phyloP scores from a whole-genome alignment of 2,329 filamentous ascomycete genomes.

The Cercospora zeae-maydis region DNA sequence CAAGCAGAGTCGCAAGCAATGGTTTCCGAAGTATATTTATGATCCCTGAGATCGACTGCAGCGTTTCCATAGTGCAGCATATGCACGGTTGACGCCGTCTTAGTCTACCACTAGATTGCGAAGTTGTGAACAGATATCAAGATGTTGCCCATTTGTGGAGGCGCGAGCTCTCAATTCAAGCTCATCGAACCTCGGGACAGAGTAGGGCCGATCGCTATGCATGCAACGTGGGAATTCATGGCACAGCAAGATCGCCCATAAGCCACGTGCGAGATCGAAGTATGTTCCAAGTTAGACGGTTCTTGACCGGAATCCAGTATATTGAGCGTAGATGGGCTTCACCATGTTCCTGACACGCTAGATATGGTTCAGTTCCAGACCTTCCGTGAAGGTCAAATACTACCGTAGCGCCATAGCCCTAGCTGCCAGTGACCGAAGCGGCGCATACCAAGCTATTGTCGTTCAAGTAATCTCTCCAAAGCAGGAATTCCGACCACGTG shows the following conservation, averaged over 20 bases:
- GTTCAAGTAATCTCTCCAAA: neutral
- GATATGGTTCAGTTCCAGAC: no score
- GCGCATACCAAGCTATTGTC: neutral
- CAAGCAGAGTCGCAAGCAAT: no score
- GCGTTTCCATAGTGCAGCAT: no score
- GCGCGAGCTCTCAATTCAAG: neutral
- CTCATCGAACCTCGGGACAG: neutral
- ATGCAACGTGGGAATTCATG: neutral
- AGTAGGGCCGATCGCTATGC: neutral
- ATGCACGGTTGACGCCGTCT: no score
- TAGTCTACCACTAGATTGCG: no score
- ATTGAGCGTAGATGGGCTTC: neutral
- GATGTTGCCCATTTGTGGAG: no score
- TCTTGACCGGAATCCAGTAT: neutral
- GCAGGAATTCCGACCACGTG: neutral
- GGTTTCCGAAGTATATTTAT: no score
- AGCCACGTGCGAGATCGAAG: neutral
- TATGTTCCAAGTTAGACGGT: neutral
- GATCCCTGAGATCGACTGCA: no score
- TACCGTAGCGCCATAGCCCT: neutral
- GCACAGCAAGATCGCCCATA: neutral
- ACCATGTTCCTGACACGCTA: neutral
- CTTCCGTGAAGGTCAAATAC: no score
- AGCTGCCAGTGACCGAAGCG: neutral
- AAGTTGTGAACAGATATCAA: no score